phyloP scores from a whole-genome alignment of 2,329 filamentous ascomycete species.

The Penicillium paneum region DNA sequence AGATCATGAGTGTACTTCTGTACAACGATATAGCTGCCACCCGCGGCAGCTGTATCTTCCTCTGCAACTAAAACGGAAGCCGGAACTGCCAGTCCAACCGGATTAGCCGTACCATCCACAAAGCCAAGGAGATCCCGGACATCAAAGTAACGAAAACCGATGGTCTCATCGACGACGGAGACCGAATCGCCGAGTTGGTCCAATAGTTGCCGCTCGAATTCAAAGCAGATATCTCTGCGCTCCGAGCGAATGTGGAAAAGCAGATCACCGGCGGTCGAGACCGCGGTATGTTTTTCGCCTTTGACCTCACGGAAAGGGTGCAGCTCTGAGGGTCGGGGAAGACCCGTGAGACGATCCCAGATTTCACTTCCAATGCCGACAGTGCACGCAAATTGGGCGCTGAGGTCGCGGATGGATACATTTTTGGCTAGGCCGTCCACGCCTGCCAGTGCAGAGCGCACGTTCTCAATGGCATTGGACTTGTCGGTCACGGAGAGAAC shows the following conservation, averaged over 20 bases:
- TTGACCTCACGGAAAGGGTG: conserved; percentile 49
- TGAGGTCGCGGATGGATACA: conserved; percentile 50
- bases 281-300: conserved; percentile 51
- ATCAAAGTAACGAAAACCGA: conserved; percentile 60
- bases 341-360: conserved; percentile 50
- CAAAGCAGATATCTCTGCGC: conserved; percentile 56
- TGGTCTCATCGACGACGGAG: conserved; percentile 51
- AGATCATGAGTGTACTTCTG: conserved; percentile 60
- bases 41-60: conserved; percentile 42
- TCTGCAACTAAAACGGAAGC: conserved; percentile 45
- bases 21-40: conserved; percentile 58
- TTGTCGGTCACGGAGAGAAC: conserved; percentile 44
- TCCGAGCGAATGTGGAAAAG: conserved; percentile 60
- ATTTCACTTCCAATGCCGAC: conserved; percentile 54
- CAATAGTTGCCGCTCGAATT: conserved; percentile 57
- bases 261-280: conserved; percentile 56
- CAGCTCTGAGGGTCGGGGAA: conserved; percentile 51
- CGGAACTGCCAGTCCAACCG: conserved; percentile 46
- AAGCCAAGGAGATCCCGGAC: conserved; percentile 58
- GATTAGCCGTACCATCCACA: conserved; percentile 60
- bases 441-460: conserved; percentile 47
- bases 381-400: conserved; percentile 50
- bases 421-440: conserved; percentile 52
- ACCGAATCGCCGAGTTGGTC: conserved; percentile 49
- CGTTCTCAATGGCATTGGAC: conserved; percentile 38